Evolutionary conservation across 1,139 yeast genomes (phyloP).

Genomic region (Kodamaea ohmeri): DNA sequence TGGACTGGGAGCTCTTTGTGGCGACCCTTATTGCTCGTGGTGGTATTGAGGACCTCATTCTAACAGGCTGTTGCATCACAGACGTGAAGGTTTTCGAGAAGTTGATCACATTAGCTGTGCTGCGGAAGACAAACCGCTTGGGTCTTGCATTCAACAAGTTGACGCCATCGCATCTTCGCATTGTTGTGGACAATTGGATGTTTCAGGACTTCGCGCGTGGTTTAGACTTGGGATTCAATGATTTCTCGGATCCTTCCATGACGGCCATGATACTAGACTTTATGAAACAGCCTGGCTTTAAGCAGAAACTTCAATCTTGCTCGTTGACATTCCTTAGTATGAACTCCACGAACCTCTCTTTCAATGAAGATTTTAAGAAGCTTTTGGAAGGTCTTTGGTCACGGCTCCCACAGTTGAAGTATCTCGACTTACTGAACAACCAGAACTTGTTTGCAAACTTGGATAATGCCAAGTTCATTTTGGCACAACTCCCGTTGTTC

Average conservation of each 20-base stretch:
- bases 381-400: slow-evolving; percentile 33
- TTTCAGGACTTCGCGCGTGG: slow-evolving; percentile 46
- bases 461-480: slow-evolving; percentile 31
- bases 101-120: slow-evolving; percentile 54
- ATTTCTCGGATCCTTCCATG: slow-evolving; percentile 42
- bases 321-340: slow-evolving; percentile 46
- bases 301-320: slow-evolving; percentile 20
- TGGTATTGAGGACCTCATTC: slow-evolving; percentile 68
- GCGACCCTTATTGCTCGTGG: slow-evolving; percentile 67
- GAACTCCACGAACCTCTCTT: slow-evolving; percentile 47
- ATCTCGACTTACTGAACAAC: slow-evolving; percentile 68
- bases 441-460: slow-evolving; percentile 49
- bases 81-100: slow-evolving; percentile 54
- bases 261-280: slow-evolving; percentile 26
- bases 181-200: slow-evolving; percentile 45
- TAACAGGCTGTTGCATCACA: slow-evolving; percentile 70
- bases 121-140: slow-evolving; percentile 49
- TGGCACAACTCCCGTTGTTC: slow-evolving; percentile 57
- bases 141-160: slow-evolving; percentile 71
- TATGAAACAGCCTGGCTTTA: slow-evolving; percentile 21
- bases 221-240: slow-evolving; percentile 70
- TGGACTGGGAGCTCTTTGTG: slow-evolving; percentile 73
- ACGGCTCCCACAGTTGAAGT: slow-evolving; percentile 52
- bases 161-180: slow-evolving; percentile 46
- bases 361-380: slow-evolving; percentile 31